Base-by-base conservation (phyloP, 2,329 filamentous ascomycete genomes). In the Trichoderma guizhouense region DNA sequence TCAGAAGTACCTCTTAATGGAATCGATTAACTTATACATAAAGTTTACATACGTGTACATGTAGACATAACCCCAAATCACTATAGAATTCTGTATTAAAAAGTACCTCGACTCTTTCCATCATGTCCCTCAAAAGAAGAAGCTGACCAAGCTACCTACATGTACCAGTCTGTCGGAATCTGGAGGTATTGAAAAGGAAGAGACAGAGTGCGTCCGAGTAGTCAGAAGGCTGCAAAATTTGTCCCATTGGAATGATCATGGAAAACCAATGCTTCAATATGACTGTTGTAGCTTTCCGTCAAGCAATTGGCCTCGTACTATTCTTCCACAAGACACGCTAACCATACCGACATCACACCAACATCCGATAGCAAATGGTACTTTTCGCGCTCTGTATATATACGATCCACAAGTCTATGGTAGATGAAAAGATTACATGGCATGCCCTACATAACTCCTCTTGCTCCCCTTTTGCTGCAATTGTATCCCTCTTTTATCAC, bases 381-480 rank as follows among this genome's bases (percentile, higher is more conserved):
- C n/a, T 53, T 24, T 53, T 53, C n/a, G 14, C 47, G 11, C 47
- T 53, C 47, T 53, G 53, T 58, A 51, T 67, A 69, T 69, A 68
- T 32, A 60, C 65, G 51, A 69, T 69, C 36, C 65, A 60, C 53
- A 69, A 60, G 65, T 69, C 65, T 69, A 69, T 60, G 36, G 34
- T 60, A 62, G n/a, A 53, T 26, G 51, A 62, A 62, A 61, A 26
- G 24, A 69, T 53, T 62, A 53, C 55, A 53, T 28, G 21, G 34
- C 67, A 61, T 62, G 39, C 65, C 67, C 67, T 69, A 51, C 55
- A 69, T 53, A 69, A 69, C 55, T 61, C 57, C 67, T 62, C 67
- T 62, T n/a, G 57, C 67, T 62, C 47, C 39, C 36, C 57, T 36
- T 69, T 69, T 62, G 21, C 65, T 71, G 15, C n/a, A 51, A 26